Percentiles rank a stretch among this genome's conserved stretches.
Conservation (phyloP, 2,329 filamentous ascomycete species). For the Zymoseptoria pseudotritici region DNA sequence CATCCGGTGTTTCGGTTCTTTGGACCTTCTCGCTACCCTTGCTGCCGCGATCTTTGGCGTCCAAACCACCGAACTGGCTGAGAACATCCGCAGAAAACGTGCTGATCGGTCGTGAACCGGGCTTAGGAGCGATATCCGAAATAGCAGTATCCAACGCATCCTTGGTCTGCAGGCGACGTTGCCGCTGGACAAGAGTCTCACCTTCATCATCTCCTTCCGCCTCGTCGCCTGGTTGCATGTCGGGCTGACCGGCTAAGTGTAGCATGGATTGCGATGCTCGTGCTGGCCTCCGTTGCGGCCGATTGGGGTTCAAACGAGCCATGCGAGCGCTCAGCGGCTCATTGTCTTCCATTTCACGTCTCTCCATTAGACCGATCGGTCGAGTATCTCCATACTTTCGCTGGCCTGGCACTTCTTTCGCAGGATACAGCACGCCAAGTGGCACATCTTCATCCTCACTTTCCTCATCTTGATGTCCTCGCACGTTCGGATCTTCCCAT, state of each 20-base stretch:
- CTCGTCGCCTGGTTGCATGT: slow-evolving; percentile 15
- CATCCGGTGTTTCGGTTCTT: slow-evolving; percentile 27
- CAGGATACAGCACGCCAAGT: slow-evolving; percentile 69
- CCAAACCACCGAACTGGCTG: slow-evolving; percentile 52
- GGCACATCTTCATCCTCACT: slow-evolving; percentile 79
- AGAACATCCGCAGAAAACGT: slow-evolving; percentile 65
- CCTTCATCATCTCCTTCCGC: slow-evolving; percentile 40
- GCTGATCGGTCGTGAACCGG: slow-evolving; percentile 38
- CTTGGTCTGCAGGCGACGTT: slow-evolving; percentile 56
- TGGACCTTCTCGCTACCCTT: slow-evolving; percentile 30
- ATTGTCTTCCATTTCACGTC: slow-evolving; percentile 80
- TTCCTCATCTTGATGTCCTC: slow-evolving; percentile 33
- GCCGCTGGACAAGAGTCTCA: slow-evolving; percentile 61
- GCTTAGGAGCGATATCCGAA: slow-evolving; percentile 29
- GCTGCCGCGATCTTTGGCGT: slow-evolving; percentile 30
- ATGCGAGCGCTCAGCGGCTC: slow-evolving; percentile 76
- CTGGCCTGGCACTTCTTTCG: slow-evolving; percentile 47
- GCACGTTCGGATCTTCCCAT: slow-evolving; percentile 64
- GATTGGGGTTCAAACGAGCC: slow-evolving; percentile 50
- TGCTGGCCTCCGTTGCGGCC: slow-evolving; percentile 4
- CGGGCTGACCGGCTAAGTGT: slow-evolving; percentile 22
- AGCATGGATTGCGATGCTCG: slow-evolving; percentile 20
- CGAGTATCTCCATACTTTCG: slow-evolving; percentile 43
- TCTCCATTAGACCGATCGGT: slow-evolving; percentile 69
- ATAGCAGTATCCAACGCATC: slow-evolving; percentile 42